These are phyloP conservation scores for Penicillium concentricum DNA, from an alignment of 2,329 filamentous ascomycete genomes.

Conservation along the genomic window DNA sequence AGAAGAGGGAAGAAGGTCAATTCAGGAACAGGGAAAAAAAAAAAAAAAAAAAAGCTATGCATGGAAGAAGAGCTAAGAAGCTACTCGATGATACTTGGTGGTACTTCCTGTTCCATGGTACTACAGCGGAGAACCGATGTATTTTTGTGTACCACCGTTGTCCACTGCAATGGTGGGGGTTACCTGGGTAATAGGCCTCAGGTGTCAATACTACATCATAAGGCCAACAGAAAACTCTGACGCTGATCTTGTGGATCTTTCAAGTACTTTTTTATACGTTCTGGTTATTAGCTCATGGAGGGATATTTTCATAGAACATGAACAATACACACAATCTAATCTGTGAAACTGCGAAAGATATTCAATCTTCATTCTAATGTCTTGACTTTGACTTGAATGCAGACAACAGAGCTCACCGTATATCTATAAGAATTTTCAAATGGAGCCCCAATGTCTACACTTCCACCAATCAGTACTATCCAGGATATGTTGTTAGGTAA, in stretches of 20 bases:
- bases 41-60: conserved; percentile 20
- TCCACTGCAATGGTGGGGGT: conserved; percentile 4
- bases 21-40: background rate
- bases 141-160: conserved; percentile 6
- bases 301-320: no score
- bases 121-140: background rate
- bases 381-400: background rate
- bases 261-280: background rate
- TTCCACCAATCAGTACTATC: background rate
- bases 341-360: no score
- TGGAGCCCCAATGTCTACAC: background rate
- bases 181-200: background rate
- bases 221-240: conserved; percentile 8
- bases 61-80: conserved; percentile 12
- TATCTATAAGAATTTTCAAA: background rate
- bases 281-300: background rate
- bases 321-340: no score
- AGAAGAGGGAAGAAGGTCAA: conserved; percentile 9
- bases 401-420: background rate
- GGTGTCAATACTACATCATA: conserved; percentile 4
- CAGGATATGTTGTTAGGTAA: background rate
- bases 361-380: background rate
- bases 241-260: conserved; percentile 5
- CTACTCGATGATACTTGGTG: conserved; percentile 13
- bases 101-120: conserved; percentile 1